A percentile compares a stretch with the other conserved stretches of the same genome.
These are phyloP conservation scores for Nemania abortiva DNA, from an alignment of 2,329 filamentous ascomycete species.

Conservation along the genomic window DNA sequence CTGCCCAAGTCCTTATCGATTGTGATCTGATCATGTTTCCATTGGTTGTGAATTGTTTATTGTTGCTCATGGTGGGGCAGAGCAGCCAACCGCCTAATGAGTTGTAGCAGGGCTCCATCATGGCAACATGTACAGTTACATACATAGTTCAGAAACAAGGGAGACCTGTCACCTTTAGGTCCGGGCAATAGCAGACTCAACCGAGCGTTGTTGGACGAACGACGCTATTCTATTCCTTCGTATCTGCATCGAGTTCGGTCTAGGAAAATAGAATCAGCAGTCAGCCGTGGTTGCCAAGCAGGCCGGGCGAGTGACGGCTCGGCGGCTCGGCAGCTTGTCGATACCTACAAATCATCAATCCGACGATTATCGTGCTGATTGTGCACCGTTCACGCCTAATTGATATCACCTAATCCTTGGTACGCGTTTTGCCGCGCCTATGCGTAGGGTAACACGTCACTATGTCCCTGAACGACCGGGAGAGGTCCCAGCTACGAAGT, in stretches of 20 bases:
- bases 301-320: neutral
- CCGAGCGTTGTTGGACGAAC: neutral
- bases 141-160: too few relatives aligned
- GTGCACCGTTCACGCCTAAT: neutral
- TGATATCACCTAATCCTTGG: neutral
- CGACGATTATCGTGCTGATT: neutral
- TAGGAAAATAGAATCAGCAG: neutral
- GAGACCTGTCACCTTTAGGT: neutral
- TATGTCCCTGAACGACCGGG: conserved; percentile 68
- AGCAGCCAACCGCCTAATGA: neutral
- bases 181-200: neutral
- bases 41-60: conserved; percentile 8
- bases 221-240: too few relatives aligned
- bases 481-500: conserved; percentile 74
- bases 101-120: conserved; percentile 3
- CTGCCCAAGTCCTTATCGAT: conserved; percentile 23
- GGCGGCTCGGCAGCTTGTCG: neutral
- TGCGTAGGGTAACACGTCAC: conserved; percentile 37
- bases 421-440: neutral
- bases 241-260: neutral
- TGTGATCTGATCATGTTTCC: neutral
- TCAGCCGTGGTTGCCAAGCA: neutral
- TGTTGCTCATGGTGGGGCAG: neutral
- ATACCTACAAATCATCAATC: neutral
- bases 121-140: neutral